Percentiles rank a stretch among this genome's conserved stretches.
phyloP scores from a whole-genome alignment of 768 basidiomycete genomes.

The Kwoniella pini region DNA sequence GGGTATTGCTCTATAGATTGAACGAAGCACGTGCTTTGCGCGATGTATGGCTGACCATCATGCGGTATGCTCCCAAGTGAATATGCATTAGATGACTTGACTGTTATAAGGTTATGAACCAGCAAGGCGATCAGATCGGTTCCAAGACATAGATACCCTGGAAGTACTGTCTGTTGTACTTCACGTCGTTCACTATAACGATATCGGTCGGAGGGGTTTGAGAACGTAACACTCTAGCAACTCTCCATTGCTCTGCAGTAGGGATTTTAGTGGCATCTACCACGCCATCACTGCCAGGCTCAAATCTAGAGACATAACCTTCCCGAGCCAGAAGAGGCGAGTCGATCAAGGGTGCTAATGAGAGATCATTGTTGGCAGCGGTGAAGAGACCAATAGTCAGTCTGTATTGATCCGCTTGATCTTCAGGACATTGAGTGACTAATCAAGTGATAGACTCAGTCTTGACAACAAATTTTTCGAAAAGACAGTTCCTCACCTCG shows the following conservation, averaged over 20 bases:
- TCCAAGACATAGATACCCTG: conserved; percentile 16
- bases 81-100: too few species aligned
- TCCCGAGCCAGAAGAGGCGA: conserved; percentile 10
- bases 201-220: conserved; percentile 13
- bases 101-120: too few species aligned
- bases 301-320: conserved; percentile 9
- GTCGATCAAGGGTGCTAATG: conserved; percentile 5
- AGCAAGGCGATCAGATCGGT: too few species aligned
- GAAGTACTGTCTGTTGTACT: conserved; percentile 18
- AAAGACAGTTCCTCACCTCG: background rate
- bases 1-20: too few species aligned
- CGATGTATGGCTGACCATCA: too few species aligned
- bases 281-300: conserved; percentile 2
- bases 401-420: conserved; percentile 12
- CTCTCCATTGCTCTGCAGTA: conserved; percentile 14
- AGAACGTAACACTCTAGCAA: conserved; percentile 9
- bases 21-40: too few species aligned
- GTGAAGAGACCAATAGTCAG: conserved; percentile 15
- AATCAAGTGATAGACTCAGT: background rate
- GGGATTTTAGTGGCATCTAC: conserved; percentile 17
- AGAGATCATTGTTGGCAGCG: conserved; percentile 12
- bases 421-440: conserved; percentile 14
- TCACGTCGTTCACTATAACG: conserved; percentile 9
- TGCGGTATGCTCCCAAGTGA: too few species aligned
- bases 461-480: background rate